A percentile compares a stretch with the other conserved stretches of the same genome.
phyloP scores from a whole-genome alignment of 345 rosid genomes.

The Gossypium herbaceum region DNA sequence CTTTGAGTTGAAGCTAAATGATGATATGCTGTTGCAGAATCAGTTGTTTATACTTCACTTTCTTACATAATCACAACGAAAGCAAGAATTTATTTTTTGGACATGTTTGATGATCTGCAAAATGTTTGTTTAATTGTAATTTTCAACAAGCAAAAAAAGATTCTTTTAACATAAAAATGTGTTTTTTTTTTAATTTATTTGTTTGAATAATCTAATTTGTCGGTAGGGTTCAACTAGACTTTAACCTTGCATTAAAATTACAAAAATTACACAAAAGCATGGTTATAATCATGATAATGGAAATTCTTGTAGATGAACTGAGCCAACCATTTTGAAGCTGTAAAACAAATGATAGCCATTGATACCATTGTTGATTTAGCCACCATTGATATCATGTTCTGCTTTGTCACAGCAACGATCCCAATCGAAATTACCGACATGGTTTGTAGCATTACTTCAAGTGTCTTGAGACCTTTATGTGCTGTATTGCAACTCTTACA shows the following conservation, averaged over 20 bases:
- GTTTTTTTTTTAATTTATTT: too few relatives aligned
- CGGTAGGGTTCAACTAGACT: too few relatives aligned
- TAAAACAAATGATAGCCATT: constrained; percentile 53
- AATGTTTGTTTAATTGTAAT: not conserved
- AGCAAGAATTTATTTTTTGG: too few relatives aligned
- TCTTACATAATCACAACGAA: not conserved
- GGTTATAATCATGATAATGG: constrained; percentile 72
- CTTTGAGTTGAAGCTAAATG: not conserved
- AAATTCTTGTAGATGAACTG: constrained; percentile 69
- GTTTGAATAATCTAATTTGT: too few relatives aligned
- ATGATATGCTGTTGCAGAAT: not conserved
- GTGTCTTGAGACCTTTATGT: constrained; percentile 47
- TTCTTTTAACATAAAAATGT: too few relatives aligned
- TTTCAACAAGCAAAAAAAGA: too few relatives aligned
- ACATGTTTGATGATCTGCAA: too few relatives aligned
- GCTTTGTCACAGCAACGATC: constrained; percentile 52
- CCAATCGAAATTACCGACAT: constrained; percentile 49
- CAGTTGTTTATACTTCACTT: not conserved
- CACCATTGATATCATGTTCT: constrained; percentile 31
- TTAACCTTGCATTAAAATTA: too few relatives aligned
- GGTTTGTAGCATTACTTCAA: constrained; percentile 60
- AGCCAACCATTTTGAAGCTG: constrained; percentile 69
- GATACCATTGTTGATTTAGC: constrained; percentile 41
- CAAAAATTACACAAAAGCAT: constrained; percentile 35
- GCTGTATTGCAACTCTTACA: constrained; percentile 71